Base-by-base conservation (phyloP, 164 flowering plant genomes). In the Magnolia kwangsiensis region DNA sequence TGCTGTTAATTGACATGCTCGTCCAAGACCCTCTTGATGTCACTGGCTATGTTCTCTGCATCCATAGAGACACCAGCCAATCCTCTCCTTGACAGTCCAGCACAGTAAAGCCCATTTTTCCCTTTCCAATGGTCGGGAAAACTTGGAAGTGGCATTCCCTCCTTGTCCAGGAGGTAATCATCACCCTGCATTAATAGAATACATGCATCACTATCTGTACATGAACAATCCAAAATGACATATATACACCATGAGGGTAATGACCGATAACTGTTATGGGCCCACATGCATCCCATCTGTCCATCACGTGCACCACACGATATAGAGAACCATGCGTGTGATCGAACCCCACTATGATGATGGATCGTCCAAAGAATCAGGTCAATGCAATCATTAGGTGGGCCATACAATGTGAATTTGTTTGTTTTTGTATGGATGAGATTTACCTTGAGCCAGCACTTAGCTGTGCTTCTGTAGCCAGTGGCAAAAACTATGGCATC, bases 51-150 rank as follows among this genome's bases (percentile, higher is more conserved):
- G 2, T 29, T 50, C 45, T 71, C 14, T 1, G 82, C 80, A 58
- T 80, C 80, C 49, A 0, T 18, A 0, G 75, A 70, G 0, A 80
- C 63, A 5, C 82, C 82, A 7, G 45, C 74, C 31, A 80, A 20
- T 21, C 80, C 77, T 51, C 72, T 77, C 10, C 67, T 51, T 9
- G 82, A 50, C 0, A 80, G 27, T 1, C 82, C 82, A 1, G 63
- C 80, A 55, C 82, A 80, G 20, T 80, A 80, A 1, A 80, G 70
- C 0, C 72, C 75, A 45, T 77, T 50, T 9, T 58, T 45, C 8
- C 82, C 82, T 18, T 80, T 80, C 80, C 82, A 80, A 20, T 80
- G 82, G 49, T 27, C 51, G 16, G 80, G 82, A 70, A 77, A 80
- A 0, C 13, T 69, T 5, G 0, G 1, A 23, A 21, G 74, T 0